Percentiles rank a stretch among this genome's conserved stretches.
These are phyloP conservation scores for Yueomyces sp. DNA, from an alignment of 1,139 yeast species.

Conservation along the genomic window DNA sequence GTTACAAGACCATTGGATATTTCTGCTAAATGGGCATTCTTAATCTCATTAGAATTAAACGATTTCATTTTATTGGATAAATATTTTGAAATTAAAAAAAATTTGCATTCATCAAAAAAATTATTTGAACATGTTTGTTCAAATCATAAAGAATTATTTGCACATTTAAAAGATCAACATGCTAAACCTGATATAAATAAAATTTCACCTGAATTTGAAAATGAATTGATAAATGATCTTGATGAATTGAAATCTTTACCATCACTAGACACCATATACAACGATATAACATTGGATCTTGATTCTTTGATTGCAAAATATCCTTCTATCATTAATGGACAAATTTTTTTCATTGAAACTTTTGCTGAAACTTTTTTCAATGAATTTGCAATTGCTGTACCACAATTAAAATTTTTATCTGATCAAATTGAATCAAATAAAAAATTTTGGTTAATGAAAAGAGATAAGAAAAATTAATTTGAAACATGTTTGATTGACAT, in stretches of 20 bases:
- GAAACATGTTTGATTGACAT: too few species aligned
- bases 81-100: conserved; percentile 10
- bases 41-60: conserved; percentile 61
- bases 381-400: conserved; percentile 45
- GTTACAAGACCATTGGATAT: conserved; percentile 70
- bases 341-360: conserved; percentile 68
- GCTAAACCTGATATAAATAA: background rate
- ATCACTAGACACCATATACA: background rate
- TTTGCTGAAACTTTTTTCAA: conserved; percentile 70
- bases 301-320: conserved; percentile 25
- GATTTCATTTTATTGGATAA: conserved; percentile 41
- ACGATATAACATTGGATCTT: conserved; percentile 4
- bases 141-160: too few species aligned
- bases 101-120: conserved; percentile 2
- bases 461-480: background rate
- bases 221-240: conserved; percentile 1
- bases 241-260: background rate
- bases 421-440: conserved; percentile 29
- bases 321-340: conserved; percentile 57
- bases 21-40: conserved; percentile 78
- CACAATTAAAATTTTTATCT: conserved; percentile 40
- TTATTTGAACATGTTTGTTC: background rate
- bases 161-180: background rate
- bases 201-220: conserved; percentile 5
- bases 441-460: conserved; percentile 27